Percentiles rank a stretch among this genome's conserved stretches.
These are phyloP conservation scores for Silene latifolia DNA, from an alignment of 148 eudicot species.

Conservation along the genomic window DNA sequence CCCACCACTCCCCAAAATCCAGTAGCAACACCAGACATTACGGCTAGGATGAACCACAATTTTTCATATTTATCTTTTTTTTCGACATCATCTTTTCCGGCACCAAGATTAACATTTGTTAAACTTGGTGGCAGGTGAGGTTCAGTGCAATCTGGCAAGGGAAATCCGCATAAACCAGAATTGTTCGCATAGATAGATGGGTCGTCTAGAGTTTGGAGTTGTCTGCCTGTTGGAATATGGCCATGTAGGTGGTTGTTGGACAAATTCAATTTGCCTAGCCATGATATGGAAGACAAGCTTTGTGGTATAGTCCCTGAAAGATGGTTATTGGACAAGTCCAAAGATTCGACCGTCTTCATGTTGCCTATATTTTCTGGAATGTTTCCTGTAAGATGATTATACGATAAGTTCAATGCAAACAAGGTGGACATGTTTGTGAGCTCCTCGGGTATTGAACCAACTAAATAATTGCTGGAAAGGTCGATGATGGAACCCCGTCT, in stretches of 20 bases:
- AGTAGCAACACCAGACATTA: slow-evolving; percentile 19
- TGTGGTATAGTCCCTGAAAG: slow-evolving; percentile 25
- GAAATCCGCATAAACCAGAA: slow-evolving; percentile 37
- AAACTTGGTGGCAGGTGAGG: neutral
- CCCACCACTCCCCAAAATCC: slow-evolving; percentile 39
- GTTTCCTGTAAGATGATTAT: slow-evolving; percentile 22
- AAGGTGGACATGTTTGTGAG: slow-evolving; percentile 22
- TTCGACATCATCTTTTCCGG: neutral
- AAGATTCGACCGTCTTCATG: slow-evolving; percentile 16
- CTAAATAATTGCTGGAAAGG: slow-evolving; percentile 38
- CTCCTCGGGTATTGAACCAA: slow-evolving; percentile 36
- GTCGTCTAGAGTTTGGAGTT: slow-evolving; percentile 27
- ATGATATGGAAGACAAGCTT: slow-evolving; percentile 17
- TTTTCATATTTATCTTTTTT: neutral
- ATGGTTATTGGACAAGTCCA: slow-evolving; percentile 25
- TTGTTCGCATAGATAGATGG: slow-evolving; percentile 35
- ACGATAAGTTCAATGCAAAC: slow-evolving; percentile 20
- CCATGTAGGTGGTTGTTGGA: slow-evolving; percentile 28
- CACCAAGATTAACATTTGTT: neutral
- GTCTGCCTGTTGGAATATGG: slow-evolving; percentile 27
- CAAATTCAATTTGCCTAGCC: slow-evolving; percentile 14
- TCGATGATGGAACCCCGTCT: too few species aligned
- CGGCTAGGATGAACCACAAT: slow-evolving; percentile 17
- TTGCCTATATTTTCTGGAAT: slow-evolving; percentile 25
- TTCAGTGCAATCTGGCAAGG: slow-evolving; percentile 24